Base-by-base conservation (phyloP, 2,329 filamentous ascomycete genomes). In the Fusarium clavum region DNA sequence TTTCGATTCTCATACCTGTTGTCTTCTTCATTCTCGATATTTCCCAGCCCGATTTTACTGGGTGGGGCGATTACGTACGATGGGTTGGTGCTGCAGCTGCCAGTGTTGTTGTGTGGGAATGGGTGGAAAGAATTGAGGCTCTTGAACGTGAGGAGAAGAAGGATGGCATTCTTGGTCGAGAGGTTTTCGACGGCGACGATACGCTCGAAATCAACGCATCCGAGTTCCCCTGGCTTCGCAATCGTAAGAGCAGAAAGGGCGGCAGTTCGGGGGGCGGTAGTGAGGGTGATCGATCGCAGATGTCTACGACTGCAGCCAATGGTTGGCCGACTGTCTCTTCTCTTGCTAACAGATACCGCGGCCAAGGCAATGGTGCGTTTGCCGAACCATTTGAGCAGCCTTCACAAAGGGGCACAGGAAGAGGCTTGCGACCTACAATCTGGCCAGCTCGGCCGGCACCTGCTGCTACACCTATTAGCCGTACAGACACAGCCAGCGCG, bases 71-170 rank as follows among this genome's bases (percentile, higher is more conserved):
- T 76, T 98, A 97, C 77, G 94, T 97, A 47, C 87, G 94, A 75
- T 98, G 94, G 94, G 94, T 97, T n/a, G 94, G 94, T 49, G 94
- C 94, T 2, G 94, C 94, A 0, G 94, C 94, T 2, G 94, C 94
- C 29, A 97, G 94, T 80, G 94, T 97, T n/a, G 93, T 97, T 24
- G 94, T 98, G 4, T 98, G 94, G 94, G 94, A 98, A 80, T 98
- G 94, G 94, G 94, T 98, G 5, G 94, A 98, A 80, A 88, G 94
- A 27, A 98, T 98, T 51, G 94, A 98, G 79, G 93, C 94, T 0
- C 81, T 97, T 66, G 94, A 98, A 82, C 89, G 94, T 72, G 94
- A 97, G 79, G 94, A 97, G 78, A 94, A 94, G 80, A 97, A 97
- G 80, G 94, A 97, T 73, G 94, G 94, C 1, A 97, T 98, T 58